Conservation (phyloP, 495 filamentous ascomycete genomes). For the Penicillium maclennaniae region DNA sequence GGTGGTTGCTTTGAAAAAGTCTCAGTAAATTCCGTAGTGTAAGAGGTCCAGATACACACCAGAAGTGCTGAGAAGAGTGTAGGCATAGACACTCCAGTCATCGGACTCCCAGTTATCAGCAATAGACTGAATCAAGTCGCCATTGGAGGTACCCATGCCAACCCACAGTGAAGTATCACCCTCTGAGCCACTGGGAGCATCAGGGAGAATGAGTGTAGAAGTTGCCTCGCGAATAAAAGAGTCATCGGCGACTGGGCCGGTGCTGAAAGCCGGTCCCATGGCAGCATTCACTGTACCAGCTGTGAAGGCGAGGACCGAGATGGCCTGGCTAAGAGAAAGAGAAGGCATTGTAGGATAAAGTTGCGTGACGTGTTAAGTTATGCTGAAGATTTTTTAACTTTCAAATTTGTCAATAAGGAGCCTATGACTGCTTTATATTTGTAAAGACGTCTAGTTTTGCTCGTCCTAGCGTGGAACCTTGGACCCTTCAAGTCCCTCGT, state of each 20-base stretch:
- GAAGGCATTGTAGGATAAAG: not conserved
- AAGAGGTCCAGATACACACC: conserved; percentile 29
- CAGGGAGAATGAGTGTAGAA: conserved; percentile 34
- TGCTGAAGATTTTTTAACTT: too few relatives aligned
- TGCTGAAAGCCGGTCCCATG: conserved; percentile 34
- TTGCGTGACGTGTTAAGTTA: conserved; percentile 2
- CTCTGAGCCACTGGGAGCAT: conserved; percentile 22
- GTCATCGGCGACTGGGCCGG: conserved; percentile 30
- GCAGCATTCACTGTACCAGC: conserved; percentile 18
- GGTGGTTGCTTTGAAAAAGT: conserved; percentile 16
- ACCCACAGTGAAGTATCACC: conserved; percentile 33
- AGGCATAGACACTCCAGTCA: conserved; percentile 29
- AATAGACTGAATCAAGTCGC: conserved; percentile 37
- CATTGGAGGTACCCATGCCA: conserved; percentile 37
- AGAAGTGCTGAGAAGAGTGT: conserved; percentile 22
- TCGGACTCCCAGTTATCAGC: conserved; percentile 25
- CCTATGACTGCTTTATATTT: too few relatives aligned
- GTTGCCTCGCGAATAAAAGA: conserved; percentile 36
- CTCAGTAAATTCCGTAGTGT: too few relatives aligned
- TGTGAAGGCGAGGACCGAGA: conserved; percentile 9
- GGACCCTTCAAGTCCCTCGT: too few relatives aligned
- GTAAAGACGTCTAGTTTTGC: too few relatives aligned
- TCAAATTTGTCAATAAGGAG: too few relatives aligned
- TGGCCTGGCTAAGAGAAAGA: conserved; percentile 10
- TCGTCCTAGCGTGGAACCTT: too few relatives aligned